phyloP scores from a whole-genome alignment of 2,329 filamentous ascomycete genomes.

The Rhynchosporium graminicola region DNA sequence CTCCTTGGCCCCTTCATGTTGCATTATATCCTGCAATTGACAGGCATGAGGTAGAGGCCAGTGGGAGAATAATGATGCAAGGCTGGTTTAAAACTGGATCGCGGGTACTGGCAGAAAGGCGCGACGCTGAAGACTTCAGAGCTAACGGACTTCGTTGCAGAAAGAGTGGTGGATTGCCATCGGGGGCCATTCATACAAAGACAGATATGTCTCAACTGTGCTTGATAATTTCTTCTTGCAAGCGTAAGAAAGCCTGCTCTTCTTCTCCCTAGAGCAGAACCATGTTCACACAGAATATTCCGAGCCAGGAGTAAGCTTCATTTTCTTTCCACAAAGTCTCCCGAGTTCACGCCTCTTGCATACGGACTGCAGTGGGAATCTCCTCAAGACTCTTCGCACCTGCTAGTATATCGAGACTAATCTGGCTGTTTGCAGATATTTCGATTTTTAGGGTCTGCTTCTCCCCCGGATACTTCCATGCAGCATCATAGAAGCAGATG shows the following conservation, averaged over 20 bases:
- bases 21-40: not conserved
- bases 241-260: not conserved
- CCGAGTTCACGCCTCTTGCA: not conserved
- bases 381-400: not conserved
- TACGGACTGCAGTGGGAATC: not conserved
- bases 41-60: not conserved
- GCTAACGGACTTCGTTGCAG: too few species aligned
- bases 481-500: not conserved
- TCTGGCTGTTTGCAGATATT: not conserved
- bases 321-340: not conserved
- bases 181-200: not conserved
- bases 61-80: not conserved
- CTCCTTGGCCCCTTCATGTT: not conserved
- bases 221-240: not conserved
- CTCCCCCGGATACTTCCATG: not conserved
- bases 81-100: not conserved
- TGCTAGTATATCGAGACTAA: not conserved
- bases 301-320: not conserved
- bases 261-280: slow-evolving; percentile 3
- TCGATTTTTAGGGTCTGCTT: not conserved
- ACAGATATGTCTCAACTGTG: not conserved
- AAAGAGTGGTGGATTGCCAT: not conserved
- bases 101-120: not conserved
- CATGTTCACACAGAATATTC: not conserved
- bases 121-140: not conserved